Percentiles rank a stretch among this genome's conserved stretches.
Conservation (phyloP, 1,284 basidiomycete genomes). For the Marasmius fiardii region DNA sequence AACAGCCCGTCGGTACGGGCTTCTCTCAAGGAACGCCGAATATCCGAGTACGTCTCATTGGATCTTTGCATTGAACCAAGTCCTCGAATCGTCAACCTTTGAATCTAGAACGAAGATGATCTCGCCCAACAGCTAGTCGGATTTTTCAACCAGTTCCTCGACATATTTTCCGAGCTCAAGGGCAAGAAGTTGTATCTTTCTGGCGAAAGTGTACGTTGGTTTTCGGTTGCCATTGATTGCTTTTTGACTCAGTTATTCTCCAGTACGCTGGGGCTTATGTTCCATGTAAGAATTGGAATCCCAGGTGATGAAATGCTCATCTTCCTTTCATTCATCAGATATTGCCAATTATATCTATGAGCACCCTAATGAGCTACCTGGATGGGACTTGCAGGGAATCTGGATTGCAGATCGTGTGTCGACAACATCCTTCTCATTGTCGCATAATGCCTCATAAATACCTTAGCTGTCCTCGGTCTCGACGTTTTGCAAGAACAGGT, state of each 20-base stretch:
- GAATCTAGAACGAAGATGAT: constrained; percentile 57
- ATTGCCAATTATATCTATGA: constrained; percentile 72
- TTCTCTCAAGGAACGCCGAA: constrained; percentile 74
- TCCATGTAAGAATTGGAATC: constrained; percentile 42
- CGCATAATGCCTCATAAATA: neutral
- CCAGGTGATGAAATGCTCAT: neutral
- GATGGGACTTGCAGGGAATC: constrained; percentile 61
- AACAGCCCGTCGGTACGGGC: constrained; percentile 84
- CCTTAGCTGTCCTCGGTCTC: constrained; percentile 56
- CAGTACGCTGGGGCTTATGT: constrained; percentile 65
- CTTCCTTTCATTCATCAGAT: constrained; percentile 37
- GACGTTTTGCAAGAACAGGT: constrained; percentile 63
- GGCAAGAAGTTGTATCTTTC: constrained; percentile 64
- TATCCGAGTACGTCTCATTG: constrained; percentile 38
- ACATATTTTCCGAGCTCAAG: constrained; percentile 68
- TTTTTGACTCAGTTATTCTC: neutral
- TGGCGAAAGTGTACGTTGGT: constrained; percentile 64
- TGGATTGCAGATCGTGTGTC: constrained; percentile 72
- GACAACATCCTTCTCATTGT: neutral
- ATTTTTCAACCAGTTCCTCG: constrained; percentile 73
- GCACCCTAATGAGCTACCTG: constrained; percentile 42
- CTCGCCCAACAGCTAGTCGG: constrained; percentile 62
- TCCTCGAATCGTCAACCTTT: neutral
- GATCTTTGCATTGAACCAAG: neutral
- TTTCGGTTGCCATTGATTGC: constrained; percentile 6